Evolutionary conservation across 2,329 filamentous ascomycete species (phyloP).

Genomic region (Coniochaeta sp.): DNA sequence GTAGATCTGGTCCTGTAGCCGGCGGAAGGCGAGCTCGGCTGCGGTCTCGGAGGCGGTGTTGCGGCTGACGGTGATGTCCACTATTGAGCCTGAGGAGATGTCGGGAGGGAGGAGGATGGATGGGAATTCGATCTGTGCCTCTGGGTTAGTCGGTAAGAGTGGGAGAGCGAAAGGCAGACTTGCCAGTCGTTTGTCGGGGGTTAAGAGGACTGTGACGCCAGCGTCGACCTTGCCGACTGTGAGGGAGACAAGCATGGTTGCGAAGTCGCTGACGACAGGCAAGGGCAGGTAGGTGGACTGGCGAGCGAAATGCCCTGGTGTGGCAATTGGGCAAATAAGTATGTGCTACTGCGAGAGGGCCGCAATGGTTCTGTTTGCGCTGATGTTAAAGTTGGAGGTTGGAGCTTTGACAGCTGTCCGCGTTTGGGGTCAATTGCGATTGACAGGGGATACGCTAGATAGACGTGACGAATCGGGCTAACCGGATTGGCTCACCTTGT

Average conservation of each 20-base stretch:
- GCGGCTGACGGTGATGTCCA: conserved; percentile 91
- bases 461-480: not conserved
- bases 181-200: conserved; percentile 93
- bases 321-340: not conserved
- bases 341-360: not conserved
- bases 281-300: not conserved
- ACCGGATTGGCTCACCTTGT: not conserved
- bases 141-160: not conserved
- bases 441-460: not conserved
- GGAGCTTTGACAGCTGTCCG: not conserved
- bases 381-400: not conserved
- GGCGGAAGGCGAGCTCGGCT: conserved; percentile 67
- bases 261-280: not conserved
- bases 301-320: not conserved
- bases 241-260: conserved; percentile 85
- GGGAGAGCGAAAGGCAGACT: conserved; percentile 18
- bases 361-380: not conserved
- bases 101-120: conserved; percentile 93
- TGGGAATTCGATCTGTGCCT: conserved; percentile 96
- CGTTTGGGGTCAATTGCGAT: not conserved
- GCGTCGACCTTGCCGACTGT: conserved; percentile 99
- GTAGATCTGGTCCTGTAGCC: conserved; percentile 85
- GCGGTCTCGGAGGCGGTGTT: conserved; percentile 73
- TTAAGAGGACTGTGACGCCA: conserved; percentile 92
- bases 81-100: conserved; percentile 92